Conservation (phyloP, 2,329 filamentous ascomycete species). For the Nemania abortiva region DNA sequence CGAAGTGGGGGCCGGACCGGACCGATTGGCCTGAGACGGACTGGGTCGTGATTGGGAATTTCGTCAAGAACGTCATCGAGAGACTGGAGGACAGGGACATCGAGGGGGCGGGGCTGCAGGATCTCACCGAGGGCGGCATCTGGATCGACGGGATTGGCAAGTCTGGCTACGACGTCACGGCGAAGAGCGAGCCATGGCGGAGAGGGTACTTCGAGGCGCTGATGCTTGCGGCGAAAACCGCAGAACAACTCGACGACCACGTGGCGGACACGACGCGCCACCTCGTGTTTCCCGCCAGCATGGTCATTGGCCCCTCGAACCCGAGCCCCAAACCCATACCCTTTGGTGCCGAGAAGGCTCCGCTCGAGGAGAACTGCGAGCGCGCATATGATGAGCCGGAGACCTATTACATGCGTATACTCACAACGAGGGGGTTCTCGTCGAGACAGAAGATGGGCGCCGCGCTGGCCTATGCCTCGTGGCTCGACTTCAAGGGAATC, state of each 20-base stretch:
- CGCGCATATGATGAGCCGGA: conserved; percentile 77
- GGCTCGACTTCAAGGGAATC: conserved; percentile 81
- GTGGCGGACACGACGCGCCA: conserved; percentile 75
- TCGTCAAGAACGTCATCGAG: conserved; percentile 69
- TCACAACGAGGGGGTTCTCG: conserved; percentile 84
- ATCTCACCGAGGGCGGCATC: conserved; percentile 67
- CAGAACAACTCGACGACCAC: conserved; percentile 86
- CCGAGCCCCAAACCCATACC: conserved; percentile 80
- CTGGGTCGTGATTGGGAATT: conserved; percentile 75
- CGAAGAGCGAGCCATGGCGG: conserved; percentile 85
- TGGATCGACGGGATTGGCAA: conserved; percentile 66
- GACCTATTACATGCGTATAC: conserved; percentile 81
- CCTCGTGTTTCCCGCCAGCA: conserved; percentile 76
- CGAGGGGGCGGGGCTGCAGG: conserved; percentile 75
- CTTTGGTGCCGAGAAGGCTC: conserved; percentile 70
- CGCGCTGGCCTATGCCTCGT: conserved; percentile 84
- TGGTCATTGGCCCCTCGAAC: conserved; percentile 86
- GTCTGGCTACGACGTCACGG: conserved; percentile 73
- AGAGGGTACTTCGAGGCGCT: conserved; percentile 86
- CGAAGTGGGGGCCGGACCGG: conserved; percentile 69
- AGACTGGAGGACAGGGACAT: conserved; percentile 75
- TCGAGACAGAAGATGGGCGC: conserved; percentile 84
- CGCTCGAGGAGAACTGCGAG: conserved; percentile 81
- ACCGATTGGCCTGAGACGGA: conserved; percentile 68
- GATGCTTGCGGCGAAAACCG: conserved; percentile 79